Evolutionary conservation across 2,329 filamentous ascomycete species (phyloP), one percentile per base, ranked within the genome.

Genomic region (Arachnopeziza araneosa): DNA sequence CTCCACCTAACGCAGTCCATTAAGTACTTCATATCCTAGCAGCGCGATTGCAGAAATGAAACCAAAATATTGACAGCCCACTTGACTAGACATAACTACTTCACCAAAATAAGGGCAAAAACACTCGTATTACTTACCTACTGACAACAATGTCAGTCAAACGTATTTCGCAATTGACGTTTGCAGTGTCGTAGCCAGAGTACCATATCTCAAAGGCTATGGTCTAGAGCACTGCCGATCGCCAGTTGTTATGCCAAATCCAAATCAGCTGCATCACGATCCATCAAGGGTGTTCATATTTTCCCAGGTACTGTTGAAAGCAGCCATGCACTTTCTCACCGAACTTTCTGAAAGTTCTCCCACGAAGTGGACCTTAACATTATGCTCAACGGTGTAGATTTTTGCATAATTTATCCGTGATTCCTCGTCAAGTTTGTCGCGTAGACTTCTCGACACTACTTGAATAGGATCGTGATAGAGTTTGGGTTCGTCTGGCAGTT

Each of bases 381-480:
- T 69, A 24, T 71, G 61, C 48, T 71, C 69, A 4, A 71, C 62
- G 0, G 69, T 70, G 51, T 70, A 70, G 7, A 69, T 50, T 21
- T 71, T 71, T 2, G 60, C 59, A 50, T 69, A 71, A 30, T 71
- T 70, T 1, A 71, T 36, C 12, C 69, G 57, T 8, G 68, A 70
- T 1, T 32, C 26, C 0, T 0, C 0, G 6, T 61, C 57, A 3
- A 71, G 55, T 24, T 58, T 51, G 12, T 69, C 24, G 4, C 57
- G 36, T 0, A 19, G 14, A 4, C 10, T 23, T 0, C 55, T 26
- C 1, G 59, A 19, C 1, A 52, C 22, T 24, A 69, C 55, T 9
- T 23, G 24, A 21, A 70, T 56, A 0, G 63, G 60, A 3, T 8
- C 2, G 53, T 64, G 65, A 8, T 0, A 24, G 10, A 63, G 53